Evolutionary conservation across 1,139 yeast species (phyloP).

Genomic region (Pichia sp.): DNA sequence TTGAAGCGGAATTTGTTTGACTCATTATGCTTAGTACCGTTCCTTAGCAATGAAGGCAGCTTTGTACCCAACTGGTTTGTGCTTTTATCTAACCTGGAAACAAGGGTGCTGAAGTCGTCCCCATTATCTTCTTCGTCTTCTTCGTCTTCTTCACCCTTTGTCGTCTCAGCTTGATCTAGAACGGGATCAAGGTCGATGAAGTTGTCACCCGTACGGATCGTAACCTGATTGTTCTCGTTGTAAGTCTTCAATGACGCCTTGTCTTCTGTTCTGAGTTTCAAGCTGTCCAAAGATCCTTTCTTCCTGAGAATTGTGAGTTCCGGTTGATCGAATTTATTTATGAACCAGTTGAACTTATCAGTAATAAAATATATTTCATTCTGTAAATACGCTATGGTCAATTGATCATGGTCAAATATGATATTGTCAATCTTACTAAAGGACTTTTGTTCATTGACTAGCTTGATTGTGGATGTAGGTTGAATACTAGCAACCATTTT

Average conservation of each 20-base stretch:
- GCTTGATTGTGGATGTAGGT: constrained; percentile 44
- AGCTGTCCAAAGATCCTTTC: constrained; percentile 33
- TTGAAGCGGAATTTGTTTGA: constrained; percentile 34
- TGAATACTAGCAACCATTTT: constrained; percentile 42
- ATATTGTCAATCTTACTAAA: constrained; percentile 31
- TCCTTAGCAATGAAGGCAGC: constrained; percentile 6
- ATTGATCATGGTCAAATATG: constrained; percentile 38
- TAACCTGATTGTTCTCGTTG: constrained; percentile 59
- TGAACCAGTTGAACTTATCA: constrained; percentile 54
- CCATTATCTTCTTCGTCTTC: constrained; percentile 30
- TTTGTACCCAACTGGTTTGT: constrained; percentile 3
- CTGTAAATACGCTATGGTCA: constrained; percentile 68
- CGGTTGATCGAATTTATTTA: constrained; percentile 15
- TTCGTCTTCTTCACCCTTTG: constrained; percentile 33
- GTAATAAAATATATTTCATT: constrained; percentile 63
- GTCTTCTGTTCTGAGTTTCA: constrained; percentile 45
- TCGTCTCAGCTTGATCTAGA: constrained; percentile 38
- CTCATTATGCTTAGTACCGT: constrained; percentile 13
- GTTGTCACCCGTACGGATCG: constrained; percentile 62
- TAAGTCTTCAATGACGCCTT: constrained; percentile 66
- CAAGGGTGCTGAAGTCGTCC: constrained; percentile 44
- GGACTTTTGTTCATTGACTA: constrained; percentile 18
- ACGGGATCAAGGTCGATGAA: constrained; percentile 46
- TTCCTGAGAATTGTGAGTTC: constrained; percentile 37
- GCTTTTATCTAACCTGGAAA: constrained; percentile 42